Base-by-base conservation (phyloP, 179 eudicot genomes). In the Beta lomatogona region DNA sequence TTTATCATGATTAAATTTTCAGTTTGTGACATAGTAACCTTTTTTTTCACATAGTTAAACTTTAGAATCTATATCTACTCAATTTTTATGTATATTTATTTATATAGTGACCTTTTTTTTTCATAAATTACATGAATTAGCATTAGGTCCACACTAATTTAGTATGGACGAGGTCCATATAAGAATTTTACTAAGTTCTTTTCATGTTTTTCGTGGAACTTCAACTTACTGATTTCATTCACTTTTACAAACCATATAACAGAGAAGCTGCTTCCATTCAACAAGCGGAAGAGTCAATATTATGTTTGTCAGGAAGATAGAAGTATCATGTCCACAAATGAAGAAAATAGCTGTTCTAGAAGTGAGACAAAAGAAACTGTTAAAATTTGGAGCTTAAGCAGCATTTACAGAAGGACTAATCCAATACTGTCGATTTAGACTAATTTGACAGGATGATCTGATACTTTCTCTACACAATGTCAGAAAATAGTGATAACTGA, bases 181-280 rank as follows among this genome's bases (percentile, higher is more conserved):
- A n/a, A n/a, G n/a, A n/a, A n/a, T n/a, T n/a, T n/a, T n/a, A n/a
- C n/a, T 46, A 5, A 46, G 50, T 46, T 46, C 68, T 25, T 64
- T 64, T 64, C 41, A 64, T 64, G 41, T 21, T 71, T n/a, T 48
- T n/a, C 4, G 41, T n/a, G 48, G 75, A 54, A 46, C 28, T 71
- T 15, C 4, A 71, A 22, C 58, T 3, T 48, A 50, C 16, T 50
- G 75, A 71, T 11, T 10, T 46, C 22, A 15, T 71, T 71, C 36
- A 21, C 46, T 25, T 25, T 73, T 36, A 6, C 28, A 46, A 28
- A 53, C 5, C 13, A 5, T 64, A 41, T 55, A 16, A 45, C 59
- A 81, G 83, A 76, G 76, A 69, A 76, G 54, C 50, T 59, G 61
- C 84, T 81, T 69, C 84, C 84, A 19, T 44, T 76, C 80, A 81